Base-by-base conservation (phyloP, 2,329 filamentous ascomycete species). In the Plectosphaerella cucumerina region DNA sequence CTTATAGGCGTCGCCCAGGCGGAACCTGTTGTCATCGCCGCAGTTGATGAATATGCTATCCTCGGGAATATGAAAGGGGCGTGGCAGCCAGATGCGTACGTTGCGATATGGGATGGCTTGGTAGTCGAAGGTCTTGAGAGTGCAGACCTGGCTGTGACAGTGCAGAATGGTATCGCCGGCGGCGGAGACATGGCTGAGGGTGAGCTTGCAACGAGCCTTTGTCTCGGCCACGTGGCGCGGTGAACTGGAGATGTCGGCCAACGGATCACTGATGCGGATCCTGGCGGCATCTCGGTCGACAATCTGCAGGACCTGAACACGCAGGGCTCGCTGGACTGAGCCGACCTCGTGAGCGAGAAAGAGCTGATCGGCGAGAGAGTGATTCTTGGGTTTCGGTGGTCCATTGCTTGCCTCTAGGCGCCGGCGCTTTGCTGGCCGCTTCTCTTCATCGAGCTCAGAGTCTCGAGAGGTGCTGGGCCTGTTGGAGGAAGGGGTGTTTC, bases 101-200 rank as follows among this genome's bases (percentile, higher is more conserved):
- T 78, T 71, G 26, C 68, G 70, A 43, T 73, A 70, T 47, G 71
- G 69, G 23, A 71, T 74, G 47, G 71, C 67, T 3, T 74, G 65
- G 35, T 77, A 76, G 56, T 75, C 73, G 59, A 73, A 77, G 3
- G 77, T 68, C 48, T 70, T 74, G 54, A 84, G 65, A 42, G 73
- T 72, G 65, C 80, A 82, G 9, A 75, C 64, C 59, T 82, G 77
- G 54, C 73, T 80, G 58, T 80, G 73, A 55, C 77, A 78, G 58
- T 80, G 72, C 51, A 83, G 62, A 6, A 79, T n/a, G 21, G 31
- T 50, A 4, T 53, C 48, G 43, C 51, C 51, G 17, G 39, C 34
- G 17, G 48, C 43, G 41, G 44, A 37, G 17, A 45, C 62, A 47
- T 65, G 65, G 47, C 61, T 67, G 46, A 77, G 69, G 23, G 66